Evolutionary conservation across 805 yeast species (phyloP).

Genomic region (Ogataea naganishii): DNA sequence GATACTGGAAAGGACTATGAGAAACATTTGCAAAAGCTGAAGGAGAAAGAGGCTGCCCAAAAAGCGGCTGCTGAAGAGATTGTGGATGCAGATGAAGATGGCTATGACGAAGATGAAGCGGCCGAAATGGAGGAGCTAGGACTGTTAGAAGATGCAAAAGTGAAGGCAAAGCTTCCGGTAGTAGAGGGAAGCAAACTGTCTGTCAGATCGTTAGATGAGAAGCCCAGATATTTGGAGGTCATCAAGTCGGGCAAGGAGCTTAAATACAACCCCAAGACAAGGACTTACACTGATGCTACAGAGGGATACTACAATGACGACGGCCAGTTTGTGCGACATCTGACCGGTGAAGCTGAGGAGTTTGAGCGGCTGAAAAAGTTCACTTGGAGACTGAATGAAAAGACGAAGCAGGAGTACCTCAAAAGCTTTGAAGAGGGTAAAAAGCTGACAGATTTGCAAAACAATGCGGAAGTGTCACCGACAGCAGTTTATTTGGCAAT

Average conservation of each 20-base stretch:
- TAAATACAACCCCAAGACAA: conserved; percentile 46
- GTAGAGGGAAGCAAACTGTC: conserved; percentile 23
- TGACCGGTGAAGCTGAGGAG: conserved; percentile 49
- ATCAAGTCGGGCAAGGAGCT: conserved; percentile 33
- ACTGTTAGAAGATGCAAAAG: conserved; percentile 11
- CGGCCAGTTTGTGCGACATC: conserved; percentile 45
- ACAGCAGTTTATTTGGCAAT: conserved; percentile 32
- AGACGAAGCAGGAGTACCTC: conserved; percentile 7
- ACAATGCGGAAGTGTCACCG: conserved; percentile 34
- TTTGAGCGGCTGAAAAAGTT: conserved; percentile 38
- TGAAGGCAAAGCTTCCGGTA: conserved; percentile 5
- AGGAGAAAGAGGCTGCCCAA: conserved; percentile 24
- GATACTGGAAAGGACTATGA: conserved; percentile 52
- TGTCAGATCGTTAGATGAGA: conserved; percentile 64
- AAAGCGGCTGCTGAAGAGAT: conserved; percentile 7
- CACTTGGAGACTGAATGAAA: conserved; percentile 31
- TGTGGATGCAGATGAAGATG: conserved; percentile 5
- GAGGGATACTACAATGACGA: conserved; percentile 24
- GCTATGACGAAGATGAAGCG: conserved; percentile 33
- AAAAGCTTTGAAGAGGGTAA: conserved; percentile 6
- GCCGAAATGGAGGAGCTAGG: conserved; percentile 34
- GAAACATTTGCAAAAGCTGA: conserved; percentile 38
- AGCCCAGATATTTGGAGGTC: conserved; percentile 58
- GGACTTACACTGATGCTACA: conserved; percentile 26
- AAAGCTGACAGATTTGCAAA: conserved; percentile 15